Base-by-base conservation (phyloP, 1,284 basidiomycete species). In the Amylostereum areolatum region DNA sequence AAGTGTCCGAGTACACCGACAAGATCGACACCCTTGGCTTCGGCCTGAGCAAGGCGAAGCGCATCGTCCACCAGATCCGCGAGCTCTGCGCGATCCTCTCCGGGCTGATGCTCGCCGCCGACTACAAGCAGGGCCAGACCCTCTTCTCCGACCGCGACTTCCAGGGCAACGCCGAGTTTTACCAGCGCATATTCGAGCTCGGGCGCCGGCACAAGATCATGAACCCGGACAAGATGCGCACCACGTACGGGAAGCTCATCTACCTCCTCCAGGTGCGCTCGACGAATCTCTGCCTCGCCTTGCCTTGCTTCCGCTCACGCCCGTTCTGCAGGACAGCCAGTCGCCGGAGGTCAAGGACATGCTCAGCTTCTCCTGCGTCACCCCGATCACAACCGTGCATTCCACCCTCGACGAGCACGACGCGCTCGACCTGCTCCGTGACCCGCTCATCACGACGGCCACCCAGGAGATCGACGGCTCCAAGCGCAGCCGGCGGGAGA, bases 221-320 rank as follows among this genome's bases (percentile, higher is more conserved):
- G 83, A 90, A 89, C 58, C 85, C 87, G 0, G 87, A 90, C 61
- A 89, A 74, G 60, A 90, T 91, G 88, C 76, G 89, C n/a, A 81
- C 84, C 18, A 90, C 86, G 3, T 91, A 91, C 55, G 88, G 89
- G 18, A 91, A 91, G 59, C 68, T 91, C 47, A 83, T 91, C 34
- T 91, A 91, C 64, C 67, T 90, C 49, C 74, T 89, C 31, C 86
- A 89, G 76, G 85, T 85, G 52, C 55, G 69, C n/a, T n/a, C n/a
- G n/a, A n/a, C n/a, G n/a, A n/a, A n/a, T n/a, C n/a, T n/a, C n/a
- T n/a, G n/a, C n/a, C n/a, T n/a, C n/a, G n/a, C 5, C 32, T 28
- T 37, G 12, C 47, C n/a, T 33, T 60, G 8, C 35, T 27, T 32
- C 36, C 24, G 32, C 32, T 9, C 28, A 25, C 11, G 18, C 12